These are phyloP conservation scores for Xanthoconium purpureum DNA, from an alignment of 768 basidiomycete genomes.

Conservation along the genomic window DNA sequence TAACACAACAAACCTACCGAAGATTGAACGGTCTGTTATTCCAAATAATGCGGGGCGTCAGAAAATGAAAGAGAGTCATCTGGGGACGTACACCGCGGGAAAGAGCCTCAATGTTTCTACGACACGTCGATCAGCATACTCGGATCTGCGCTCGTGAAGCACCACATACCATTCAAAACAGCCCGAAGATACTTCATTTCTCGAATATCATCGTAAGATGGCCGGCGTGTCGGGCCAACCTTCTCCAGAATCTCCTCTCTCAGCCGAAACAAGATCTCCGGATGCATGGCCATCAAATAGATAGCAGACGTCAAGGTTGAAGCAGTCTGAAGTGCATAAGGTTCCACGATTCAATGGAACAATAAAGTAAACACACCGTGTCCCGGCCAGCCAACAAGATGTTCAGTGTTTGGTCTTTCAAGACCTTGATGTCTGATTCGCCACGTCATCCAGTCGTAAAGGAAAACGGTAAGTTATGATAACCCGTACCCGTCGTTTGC, in stretches of 20 bases:
- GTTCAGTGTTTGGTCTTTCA: slow-evolving; percentile 43
- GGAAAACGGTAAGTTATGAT: background rate
- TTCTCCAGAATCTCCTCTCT: slow-evolving; percentile 41
- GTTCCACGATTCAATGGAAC: background rate
- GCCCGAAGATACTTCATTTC: slow-evolving; percentile 45
- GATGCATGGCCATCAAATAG: slow-evolving; percentile 47
- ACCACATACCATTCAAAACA: slow-evolving; percentile 39
- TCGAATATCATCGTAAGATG: slow-evolving; percentile 40
- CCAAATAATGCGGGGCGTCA: background rate
- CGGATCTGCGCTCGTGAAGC: too few relatives aligned
- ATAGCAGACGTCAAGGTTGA: slow-evolving; percentile 42
- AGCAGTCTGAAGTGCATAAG: slow-evolving; percentile 36
- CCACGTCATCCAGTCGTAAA: background rate
- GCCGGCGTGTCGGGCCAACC: slow-evolving; percentile 35
- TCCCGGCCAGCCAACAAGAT: slow-evolving; percentile 46
- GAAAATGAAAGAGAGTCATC: background rate
- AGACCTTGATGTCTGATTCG: slow-evolving; percentile 26
- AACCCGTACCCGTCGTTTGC: slow-evolving; percentile 35
- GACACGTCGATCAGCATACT: background rate
- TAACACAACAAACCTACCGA: slow-evolving; percentile 18
- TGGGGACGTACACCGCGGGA: slow-evolving; percentile 29
- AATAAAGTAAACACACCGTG: slow-evolving; percentile 29
- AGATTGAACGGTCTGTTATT: slow-evolving; percentile 33
- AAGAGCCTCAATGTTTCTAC: slow-evolving; percentile 34
- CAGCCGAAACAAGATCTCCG: slow-evolving; percentile 37